Conservation (phyloP, 2,329 filamentous ascomycete genomes). For the Mycocentrospora acerina region DNA sequence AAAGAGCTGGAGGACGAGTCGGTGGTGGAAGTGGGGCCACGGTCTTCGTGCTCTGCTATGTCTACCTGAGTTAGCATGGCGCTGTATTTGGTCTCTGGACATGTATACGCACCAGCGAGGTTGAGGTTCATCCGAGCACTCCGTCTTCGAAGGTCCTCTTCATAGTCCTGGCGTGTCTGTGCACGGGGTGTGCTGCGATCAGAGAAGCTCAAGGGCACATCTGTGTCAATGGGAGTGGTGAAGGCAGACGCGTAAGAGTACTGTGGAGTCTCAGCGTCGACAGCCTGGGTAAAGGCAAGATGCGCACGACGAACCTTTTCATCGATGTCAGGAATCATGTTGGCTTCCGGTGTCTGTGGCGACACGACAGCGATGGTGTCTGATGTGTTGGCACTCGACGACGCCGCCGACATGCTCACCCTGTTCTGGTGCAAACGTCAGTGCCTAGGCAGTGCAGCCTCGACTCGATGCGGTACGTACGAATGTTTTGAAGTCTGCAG, state of each 20-base stretch:
- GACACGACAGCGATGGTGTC: conserved; percentile 42
- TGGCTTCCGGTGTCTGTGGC: conserved; percentile 40
- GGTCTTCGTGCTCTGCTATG: conserved; percentile 50
- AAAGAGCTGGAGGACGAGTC: conserved; percentile 33
- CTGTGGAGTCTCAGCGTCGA: conserved; percentile 34
- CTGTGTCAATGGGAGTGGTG: conserved; percentile 74
- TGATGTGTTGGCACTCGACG: conserved; percentile 33
- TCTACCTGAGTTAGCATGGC: conserved; percentile 37
- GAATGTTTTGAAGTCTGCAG: conserved; percentile 79
- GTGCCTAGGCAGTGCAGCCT: conserved; percentile 33
- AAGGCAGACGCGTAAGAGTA: conserved; percentile 43
- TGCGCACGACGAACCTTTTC: conserved; percentile 38
- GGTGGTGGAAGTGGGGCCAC: conserved; percentile 17
- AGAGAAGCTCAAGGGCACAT: conserved; percentile 52
- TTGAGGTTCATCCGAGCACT: conserved; percentile 67
- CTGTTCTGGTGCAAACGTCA: conserved; percentile 34
- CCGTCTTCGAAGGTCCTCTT: conserved; percentile 55
- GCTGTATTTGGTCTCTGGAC: background rate
- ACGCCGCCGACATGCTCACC: conserved; percentile 28
- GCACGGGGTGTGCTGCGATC: conserved; percentile 80
- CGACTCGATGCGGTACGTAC: conserved; percentile 48
- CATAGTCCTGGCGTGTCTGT: conserved; percentile 76
- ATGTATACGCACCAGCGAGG: conserved; percentile 66
- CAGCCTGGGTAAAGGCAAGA: conserved; percentile 17
- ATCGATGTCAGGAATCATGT: conserved; percentile 39